These are phyloP conservation scores for Solanum pinnatisectum DNA, from an alignment of 257 asterid genomes.

Conservation along the genomic window DNA sequence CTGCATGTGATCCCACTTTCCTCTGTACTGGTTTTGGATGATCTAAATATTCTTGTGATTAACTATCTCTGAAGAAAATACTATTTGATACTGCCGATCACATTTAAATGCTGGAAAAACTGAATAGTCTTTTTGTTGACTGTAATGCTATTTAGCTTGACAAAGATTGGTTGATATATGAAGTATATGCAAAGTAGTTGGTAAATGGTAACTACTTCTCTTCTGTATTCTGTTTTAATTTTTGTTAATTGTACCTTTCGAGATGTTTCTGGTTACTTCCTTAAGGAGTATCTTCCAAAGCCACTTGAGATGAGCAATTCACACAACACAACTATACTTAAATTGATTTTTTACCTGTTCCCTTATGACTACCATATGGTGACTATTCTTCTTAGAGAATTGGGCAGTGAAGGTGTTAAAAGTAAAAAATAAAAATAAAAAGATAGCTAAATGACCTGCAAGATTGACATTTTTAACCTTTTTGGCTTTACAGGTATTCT, in stretches of 20 bases:
- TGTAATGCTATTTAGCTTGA: not conserved
- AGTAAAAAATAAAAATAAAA: not conserved
- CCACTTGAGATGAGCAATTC: not conserved
- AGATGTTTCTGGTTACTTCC: not conserved
- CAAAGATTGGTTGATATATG: not conserved
- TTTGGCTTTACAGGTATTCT: slow-evolving; percentile 45
- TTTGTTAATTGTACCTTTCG: not conserved
- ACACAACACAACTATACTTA: not conserved
- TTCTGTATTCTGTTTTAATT: not conserved
- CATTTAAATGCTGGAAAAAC: not conserved
- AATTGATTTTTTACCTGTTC: not conserved
- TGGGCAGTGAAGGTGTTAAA: not conserved
- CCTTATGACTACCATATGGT: not conserved
- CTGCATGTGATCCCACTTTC: not conserved
- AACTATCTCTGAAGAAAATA: not conserved
- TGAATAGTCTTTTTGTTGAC: not conserved
- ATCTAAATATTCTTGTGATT: not conserved
- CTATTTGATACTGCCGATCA: not conserved
- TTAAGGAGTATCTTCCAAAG: not conserved
- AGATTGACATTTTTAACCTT: not conserved
- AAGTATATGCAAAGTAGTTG: not conserved
- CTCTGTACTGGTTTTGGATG: not conserved
- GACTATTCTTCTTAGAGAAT: not conserved
- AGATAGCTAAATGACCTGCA: not conserved
- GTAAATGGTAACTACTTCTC: not conserved